These are phyloP conservation scores for Penicillium maclennaniae DNA, from an alignment of 495 filamentous ascomycete species.

Conservation along the genomic window DNA sequence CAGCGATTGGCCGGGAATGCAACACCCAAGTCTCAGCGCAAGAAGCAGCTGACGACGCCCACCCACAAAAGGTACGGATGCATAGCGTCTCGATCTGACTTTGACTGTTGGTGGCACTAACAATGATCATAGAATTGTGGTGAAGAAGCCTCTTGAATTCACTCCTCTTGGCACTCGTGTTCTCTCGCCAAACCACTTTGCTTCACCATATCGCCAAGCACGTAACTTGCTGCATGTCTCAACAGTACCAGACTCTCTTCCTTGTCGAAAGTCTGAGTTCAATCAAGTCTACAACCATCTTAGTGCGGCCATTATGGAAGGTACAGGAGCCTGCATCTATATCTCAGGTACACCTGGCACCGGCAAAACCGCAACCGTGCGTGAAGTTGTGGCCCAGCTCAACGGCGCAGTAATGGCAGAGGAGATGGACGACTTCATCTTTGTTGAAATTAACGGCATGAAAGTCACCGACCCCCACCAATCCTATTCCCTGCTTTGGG, in stretches of 20 bases:
- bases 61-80: conserved; percentile 57
- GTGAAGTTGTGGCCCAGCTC: conserved; percentile 87
- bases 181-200: conserved; percentile 70
- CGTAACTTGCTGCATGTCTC: conserved; percentile 89
- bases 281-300: conserved; percentile 87
- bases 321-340: conserved; percentile 93
- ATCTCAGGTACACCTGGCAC: conserved; percentile 99
- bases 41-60: conserved; percentile 61
- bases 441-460: conserved; percentile 99
- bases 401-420: conserved; percentile 80
- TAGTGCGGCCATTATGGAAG: conserved; percentile 89
- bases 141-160: conserved; percentile 93
- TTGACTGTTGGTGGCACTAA: neutral
- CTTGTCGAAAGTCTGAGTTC: conserved; percentile 92
- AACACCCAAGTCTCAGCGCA: conserved; percentile 55
- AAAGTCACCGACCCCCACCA: conserved; percentile 98
- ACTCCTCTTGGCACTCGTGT: conserved; percentile 87
- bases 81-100: neutral
- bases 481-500: conserved; percentile 92
- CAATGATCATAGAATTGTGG: conserved; percentile 51
- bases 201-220: conserved; percentile 88
- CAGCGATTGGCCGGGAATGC: conserved; percentile 52
- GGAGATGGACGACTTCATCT: conserved; percentile 98
- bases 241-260: conserved; percentile 80
- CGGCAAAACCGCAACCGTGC: conserved; percentile 95